A percentile compares a stretch with the other conserved stretches of the same genome.
Evolutionary conservation across 2,329 filamentous ascomycete genomes (phyloP).

Genomic region (Venturia asperata): DNA sequence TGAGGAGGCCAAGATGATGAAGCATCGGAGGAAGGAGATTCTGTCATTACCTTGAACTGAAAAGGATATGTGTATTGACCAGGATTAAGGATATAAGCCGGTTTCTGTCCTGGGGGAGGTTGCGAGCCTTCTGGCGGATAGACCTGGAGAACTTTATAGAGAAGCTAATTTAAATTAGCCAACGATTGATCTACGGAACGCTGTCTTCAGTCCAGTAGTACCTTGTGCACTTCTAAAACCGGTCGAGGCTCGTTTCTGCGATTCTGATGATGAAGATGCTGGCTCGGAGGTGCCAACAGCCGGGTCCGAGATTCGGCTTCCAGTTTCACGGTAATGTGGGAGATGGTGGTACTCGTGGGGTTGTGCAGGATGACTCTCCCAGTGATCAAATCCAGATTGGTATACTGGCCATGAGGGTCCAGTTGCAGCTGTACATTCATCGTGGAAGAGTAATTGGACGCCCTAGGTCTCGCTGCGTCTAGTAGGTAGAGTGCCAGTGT

Average conservation of each 20-base stretch:
- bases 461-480: not conserved
- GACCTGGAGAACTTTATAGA: slow-evolving; percentile 67
- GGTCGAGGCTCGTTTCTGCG: slow-evolving; percentile 38
- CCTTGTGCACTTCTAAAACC: slow-evolving; percentile 47
- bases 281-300: slow-evolving; percentile 46
- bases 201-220: slow-evolving; percentile 21
- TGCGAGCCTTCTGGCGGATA: slow-evolving; percentile 51
- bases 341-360: slow-evolving; percentile 39
- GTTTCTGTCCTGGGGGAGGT: slow-evolving; percentile 31
- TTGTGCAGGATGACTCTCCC: slow-evolving; percentile 47
- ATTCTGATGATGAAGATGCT: slow-evolving; percentile 26
- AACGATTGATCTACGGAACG: not conserved
- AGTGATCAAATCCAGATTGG: slow-evolving; percentile 67
- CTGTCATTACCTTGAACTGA: slow-evolving; percentile 57
- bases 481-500: not conserved
- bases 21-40: slow-evolving; percentile 25
- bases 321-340: slow-evolving; percentile 66
- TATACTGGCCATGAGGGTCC: slow-evolving; percentile 64
- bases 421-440: slow-evolving; percentile 64
- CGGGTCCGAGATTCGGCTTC: slow-evolving; percentile 71
- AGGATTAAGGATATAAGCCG: slow-evolving; percentile 42
- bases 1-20: not conserved
- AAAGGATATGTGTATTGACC: slow-evolving; percentile 73
- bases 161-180: slow-evolving; percentile 46
- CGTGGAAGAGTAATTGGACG: not conserved